Conservation (phyloP, 306 rosid species). For the Chamaecrista fasciculata region DNA sequence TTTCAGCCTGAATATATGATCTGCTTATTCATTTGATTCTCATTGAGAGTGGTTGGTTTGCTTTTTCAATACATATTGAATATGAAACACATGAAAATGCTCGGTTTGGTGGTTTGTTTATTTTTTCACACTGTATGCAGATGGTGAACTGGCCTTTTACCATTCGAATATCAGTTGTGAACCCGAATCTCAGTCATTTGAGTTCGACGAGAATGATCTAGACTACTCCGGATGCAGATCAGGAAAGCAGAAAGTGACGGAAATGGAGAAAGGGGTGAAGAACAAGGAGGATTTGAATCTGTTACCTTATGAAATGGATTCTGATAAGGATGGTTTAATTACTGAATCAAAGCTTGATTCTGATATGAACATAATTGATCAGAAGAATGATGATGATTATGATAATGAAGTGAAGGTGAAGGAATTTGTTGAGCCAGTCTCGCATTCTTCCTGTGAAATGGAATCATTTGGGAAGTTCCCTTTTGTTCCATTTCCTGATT, state of each 20-base stretch:
- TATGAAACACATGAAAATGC: not conserved
- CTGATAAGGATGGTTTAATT: conserved; percentile 22
- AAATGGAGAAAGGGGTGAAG: conserved; percentile 34
- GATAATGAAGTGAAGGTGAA: conserved; percentile 23
- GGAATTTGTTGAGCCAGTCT: conserved; percentile 32
- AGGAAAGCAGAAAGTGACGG: conserved; percentile 40
- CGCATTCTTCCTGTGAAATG: conserved; percentile 40
- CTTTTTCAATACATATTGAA: not conserved
- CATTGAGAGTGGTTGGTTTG: too few species aligned
- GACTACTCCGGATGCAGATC: conserved; percentile 41
- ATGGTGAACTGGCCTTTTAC: conserved; percentile 52
- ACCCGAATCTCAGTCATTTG: conserved; percentile 46
- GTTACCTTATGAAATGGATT: conserved; percentile 23
- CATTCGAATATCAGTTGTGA: conserved; percentile 43
- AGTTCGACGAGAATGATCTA: conserved; percentile 37
- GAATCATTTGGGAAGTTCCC: conserved; percentile 35
- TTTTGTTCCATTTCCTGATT: not conserved
- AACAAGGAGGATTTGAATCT: conserved; percentile 33
- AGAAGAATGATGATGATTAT: conserved; percentile 25
- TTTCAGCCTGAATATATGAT: too few species aligned
- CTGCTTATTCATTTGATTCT: too few species aligned
- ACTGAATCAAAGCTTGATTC: conserved; percentile 30
- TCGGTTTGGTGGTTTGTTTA: not conserved
- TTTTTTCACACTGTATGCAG: conserved; percentile 50
- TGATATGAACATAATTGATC: conserved; percentile 21